Evolutionary conservation across 257 asterid genomes (phyloP), one percentile per base, ranked within the genome.

Genomic region (Penstemon eatonii): DNA sequence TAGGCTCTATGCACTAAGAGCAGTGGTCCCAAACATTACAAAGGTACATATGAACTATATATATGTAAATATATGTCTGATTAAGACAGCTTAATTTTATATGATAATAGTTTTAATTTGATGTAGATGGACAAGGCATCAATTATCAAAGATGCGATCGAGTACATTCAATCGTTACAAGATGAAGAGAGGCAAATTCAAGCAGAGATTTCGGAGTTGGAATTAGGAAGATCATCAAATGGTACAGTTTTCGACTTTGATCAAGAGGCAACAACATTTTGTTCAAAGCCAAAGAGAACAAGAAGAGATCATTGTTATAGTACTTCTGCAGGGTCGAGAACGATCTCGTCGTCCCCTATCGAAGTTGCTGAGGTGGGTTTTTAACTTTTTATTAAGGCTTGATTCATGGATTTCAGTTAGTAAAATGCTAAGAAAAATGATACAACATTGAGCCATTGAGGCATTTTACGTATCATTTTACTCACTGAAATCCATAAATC

Each of bases 71-170:
- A 25, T 25, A 25, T 25, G 33, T 25, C 2, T 25, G 33, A 25
- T 25, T 25, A 25, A 25, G 33, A 25, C 33, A 25, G 33, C 2
- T 25, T 25, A 25, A 1, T 25, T 25, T 25, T 25, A 25, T 25
- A 25, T 25, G 2, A 25, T 25, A 1, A 1, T 25, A 25, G 1
- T 10, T 33, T 7, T 55, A 18, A 36, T 45, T 44, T 6, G 12
- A 12, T 12, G 6, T 49, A 92, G 96, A 82, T 92, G 96, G 98
- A 92, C 78, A 92, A 92, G 65, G 98, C 98, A 0, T 92, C 98
- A 4, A 89, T 85, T 3, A 80, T 92, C 42, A 92, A 86, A 75
- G 98, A 92, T 71, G 98, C 98, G 0, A 92, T 92, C 15, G 89
- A 74, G 57, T 83, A 92, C 67, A 92, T 92, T 51, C 78, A 83